Evolutionary conservation across 768 basidiomycete genomes (phyloP), one percentile per base, ranked within the genome.

Genomic region (Pholiota molesta): DNA sequence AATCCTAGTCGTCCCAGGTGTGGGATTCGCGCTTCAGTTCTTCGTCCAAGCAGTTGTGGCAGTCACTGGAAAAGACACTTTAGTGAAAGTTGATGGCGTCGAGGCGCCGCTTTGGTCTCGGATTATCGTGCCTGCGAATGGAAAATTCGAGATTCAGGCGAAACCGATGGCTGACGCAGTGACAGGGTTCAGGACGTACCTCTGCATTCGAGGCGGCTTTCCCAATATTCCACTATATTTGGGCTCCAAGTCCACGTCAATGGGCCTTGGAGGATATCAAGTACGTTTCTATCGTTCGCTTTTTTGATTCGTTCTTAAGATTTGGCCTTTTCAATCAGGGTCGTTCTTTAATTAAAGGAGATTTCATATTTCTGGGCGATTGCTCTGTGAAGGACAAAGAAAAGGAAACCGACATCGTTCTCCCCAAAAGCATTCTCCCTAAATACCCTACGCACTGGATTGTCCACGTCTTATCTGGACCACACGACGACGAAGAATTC

Each of bases 161-260:
- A 68, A 65, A 37, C 14, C 52, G 8, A 69, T 29, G 65, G 66
- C 28, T 11, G 65, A 61, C 1, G 44, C 53, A n/a, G 62, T 65
- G 7, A 63, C 71, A 8, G 88, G 89, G 0, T 80, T 85, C 60
- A 77, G 88, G 52, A 72, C 72, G 2, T 90, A 90, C 63, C 62
- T 91, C 33, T 80, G 82, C 13, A 68, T 90, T 23, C 75, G 77
- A 37, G 88, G 87, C 2, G 89, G 88, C 0, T 83, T 91, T 62
- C 88, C 87, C 0, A 76, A 75, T 16, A 74, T 87, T 1, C 83
- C 86, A 35, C 5, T 60, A 5, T 90, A 87, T 67, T 75, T 90
- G 1, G 86, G 83, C 3, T 87, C 86, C 0, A 90, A 89, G 72
- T 84, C 86, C 5, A 87, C 88, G 21, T 86, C 84, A 1, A 79